Base-by-base conservation (phyloP, 345 rosid genomes). In the Syzygium jambos region DNA sequence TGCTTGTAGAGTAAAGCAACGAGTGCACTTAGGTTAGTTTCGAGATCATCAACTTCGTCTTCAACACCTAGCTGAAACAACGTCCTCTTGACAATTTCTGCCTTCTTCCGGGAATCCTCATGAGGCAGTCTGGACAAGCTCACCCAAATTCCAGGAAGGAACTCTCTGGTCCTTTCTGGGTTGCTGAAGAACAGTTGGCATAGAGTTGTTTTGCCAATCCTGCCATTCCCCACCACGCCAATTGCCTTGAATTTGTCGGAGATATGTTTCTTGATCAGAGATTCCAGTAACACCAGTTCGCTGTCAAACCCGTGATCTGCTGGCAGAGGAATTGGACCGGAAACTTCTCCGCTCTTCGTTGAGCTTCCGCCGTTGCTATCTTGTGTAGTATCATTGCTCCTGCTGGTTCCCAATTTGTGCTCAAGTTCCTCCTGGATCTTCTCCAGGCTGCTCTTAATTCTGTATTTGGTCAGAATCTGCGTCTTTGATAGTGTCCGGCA, bases 191-290 rank as follows among this genome's bases (percentile, higher is more conserved):
- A 86, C 27, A 19, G 9, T 38, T 90, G 90, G 84, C 94, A 94
- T 25, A 95, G 89, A 9, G 93, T 86, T 9, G 95, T 91, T 65
- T 94, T 94, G n/a, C 95, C 94, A n/a, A 88, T 90, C 25, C 94
- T 94, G 3, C 61, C 78, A 41, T 57, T 86, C 84, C 97, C 96
- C 1, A 90, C 90, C 77, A 92, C 83, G 7, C 90, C 95, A 15
- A 90, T 23, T 14, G 91, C 85, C 90, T 90, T 92, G 91, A 94
- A 92, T 43, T 4, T 23, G 0, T 63, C 0, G 5, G 77, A 63
- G 77, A 21, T 29, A 15, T 41, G 77, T 63, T 63, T 63, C 77
- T 63, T 63, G 77, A 38, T 29, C 22, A 63, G 86, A 52, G 87
- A 86, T 54, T 41, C 63, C 73, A 85, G 86, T 52, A 16, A 17